Percentiles rank a stretch among this genome's conserved stretches.
Conservation (phyloP, 176 grass and related monocot genomes). For the Raddia guianensis region DNA sequence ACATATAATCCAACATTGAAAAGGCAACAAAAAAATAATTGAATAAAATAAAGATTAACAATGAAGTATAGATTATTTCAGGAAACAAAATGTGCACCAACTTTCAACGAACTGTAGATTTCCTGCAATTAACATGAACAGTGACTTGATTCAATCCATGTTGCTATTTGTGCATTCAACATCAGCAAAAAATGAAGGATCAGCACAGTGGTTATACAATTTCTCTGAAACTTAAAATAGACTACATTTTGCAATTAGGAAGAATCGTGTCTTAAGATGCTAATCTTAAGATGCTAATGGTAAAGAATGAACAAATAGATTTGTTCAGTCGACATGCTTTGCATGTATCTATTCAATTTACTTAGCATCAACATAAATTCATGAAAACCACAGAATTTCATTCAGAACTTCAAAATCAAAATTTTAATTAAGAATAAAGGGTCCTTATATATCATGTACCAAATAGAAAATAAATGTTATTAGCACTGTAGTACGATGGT, state of each 20-base stretch:
- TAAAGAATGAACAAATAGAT: not conserved
- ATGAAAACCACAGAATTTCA: no score
- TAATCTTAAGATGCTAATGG: not conserved
- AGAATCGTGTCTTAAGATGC: not conserved
- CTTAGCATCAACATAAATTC: not conserved
- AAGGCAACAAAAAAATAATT: slow-evolving; percentile 3
- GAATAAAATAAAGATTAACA: not conserved
- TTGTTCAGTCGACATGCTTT: not conserved
- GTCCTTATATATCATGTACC: no score
- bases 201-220: slow-evolving; percentile 4
- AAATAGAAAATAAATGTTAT: no score
- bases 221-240: not conserved
- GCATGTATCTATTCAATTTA: not conserved
- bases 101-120: slow-evolving; percentile 4
- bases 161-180: slow-evolving; percentile 26
- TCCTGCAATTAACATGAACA: not conserved
- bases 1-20: slow-evolving; percentile 14
- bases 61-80: not conserved
- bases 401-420: no score
- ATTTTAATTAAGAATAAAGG: no score
- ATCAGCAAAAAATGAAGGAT: not conserved
- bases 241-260: not conserved
- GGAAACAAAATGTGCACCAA: not conserved
- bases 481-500: no score
- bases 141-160: not conserved